phyloP scores from a whole-genome alignment of 2,329 filamentous ascomycete species.

The Nothopassalora personata region DNA sequence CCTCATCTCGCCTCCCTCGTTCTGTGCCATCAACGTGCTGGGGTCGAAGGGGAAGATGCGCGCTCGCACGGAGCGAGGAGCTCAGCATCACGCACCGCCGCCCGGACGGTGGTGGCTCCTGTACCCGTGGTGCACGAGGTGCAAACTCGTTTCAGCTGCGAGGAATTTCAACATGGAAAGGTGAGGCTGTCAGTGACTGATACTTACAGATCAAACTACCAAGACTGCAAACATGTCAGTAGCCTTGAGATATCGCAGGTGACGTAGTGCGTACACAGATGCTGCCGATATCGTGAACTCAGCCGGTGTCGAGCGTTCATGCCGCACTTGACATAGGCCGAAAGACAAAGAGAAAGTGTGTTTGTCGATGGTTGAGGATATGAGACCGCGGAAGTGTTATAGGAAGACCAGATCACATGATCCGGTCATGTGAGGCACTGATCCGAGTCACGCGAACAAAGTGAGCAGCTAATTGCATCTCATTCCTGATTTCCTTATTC shows the following conservation, averaged over 20 bases:
- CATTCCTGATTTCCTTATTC: constrained; percentile 14
- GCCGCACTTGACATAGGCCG: not conserved
- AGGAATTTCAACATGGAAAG: not conserved
- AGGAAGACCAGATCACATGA: not conserved
- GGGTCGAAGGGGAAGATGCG: not conserved
- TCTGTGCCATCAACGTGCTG: not conserved
- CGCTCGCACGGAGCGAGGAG: not conserved
- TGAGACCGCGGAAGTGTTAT: not conserved
- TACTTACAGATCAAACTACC: not conserved
- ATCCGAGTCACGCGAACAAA: not conserved
- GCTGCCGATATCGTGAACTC: not conserved
- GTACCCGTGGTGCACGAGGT: not conserved
- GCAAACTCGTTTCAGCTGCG: not conserved
- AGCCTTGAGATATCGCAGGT: not conserved
- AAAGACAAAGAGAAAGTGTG: not conserved
- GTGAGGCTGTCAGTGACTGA: not conserved
- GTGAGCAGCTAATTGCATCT: not conserved
- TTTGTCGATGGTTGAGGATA: not conserved
- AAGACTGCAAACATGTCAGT: not conserved
- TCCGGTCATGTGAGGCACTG: not conserved
- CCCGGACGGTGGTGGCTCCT: constrained; percentile 2
- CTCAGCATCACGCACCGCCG: constrained; percentile 5
- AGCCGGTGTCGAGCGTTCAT: not conserved
- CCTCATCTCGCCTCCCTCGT: not conserved
- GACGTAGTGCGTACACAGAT: not conserved